Base-by-base conservation (phyloP, 108 stramenopile genomes). In the Fragilaria radians region DNA sequence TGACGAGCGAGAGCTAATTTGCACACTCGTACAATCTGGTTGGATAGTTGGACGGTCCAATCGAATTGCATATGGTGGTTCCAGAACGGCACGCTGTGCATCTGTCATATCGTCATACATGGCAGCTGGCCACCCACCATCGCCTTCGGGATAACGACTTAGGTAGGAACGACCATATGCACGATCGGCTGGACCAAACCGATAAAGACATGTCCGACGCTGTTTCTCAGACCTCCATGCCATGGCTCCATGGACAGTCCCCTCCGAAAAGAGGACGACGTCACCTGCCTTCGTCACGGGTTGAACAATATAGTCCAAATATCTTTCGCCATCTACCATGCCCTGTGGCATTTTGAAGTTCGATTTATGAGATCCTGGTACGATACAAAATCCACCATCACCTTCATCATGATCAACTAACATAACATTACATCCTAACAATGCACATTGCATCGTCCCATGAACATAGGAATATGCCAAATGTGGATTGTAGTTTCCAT, bases 171-270 rank as follows among this genome's bases (percentile, higher is more conserved):
- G 67, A 2, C 91, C 95, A 61, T 93, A 95, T 2, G 71, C 88
- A 55, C 74, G 71, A 1, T 84, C 89, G 4, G 87, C 72, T 0
- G 90, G 90, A 25, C 86, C 71, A 68, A 95, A 95, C 29, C 95
- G 71, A 66, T 86, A 95, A 54, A 95, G 73, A 1, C 85, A 86
- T 30, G 82, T 76, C 14, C 92, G 68, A 26, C 95, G 71, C 57
- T 89, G 89, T 54, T 54, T 52, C 7, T 78, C 70, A 0, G 65
- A 54, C 0, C 59, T 84, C 95, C 95, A 95, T 7, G 81, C 70
- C 78, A 90, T 72, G 5, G 91, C 91, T 31, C 95, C 95, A 71
- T 95, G 95, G 0, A 95, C 85, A 4, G 95, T 95, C 1, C 92
- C 95, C 61, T 95, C 95, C 28, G 71, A 74, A 61, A 93, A 95